Evolutionary conservation across 768 basidiomycete species (phyloP).

Genomic region (Lactarius trivialis): DNA sequence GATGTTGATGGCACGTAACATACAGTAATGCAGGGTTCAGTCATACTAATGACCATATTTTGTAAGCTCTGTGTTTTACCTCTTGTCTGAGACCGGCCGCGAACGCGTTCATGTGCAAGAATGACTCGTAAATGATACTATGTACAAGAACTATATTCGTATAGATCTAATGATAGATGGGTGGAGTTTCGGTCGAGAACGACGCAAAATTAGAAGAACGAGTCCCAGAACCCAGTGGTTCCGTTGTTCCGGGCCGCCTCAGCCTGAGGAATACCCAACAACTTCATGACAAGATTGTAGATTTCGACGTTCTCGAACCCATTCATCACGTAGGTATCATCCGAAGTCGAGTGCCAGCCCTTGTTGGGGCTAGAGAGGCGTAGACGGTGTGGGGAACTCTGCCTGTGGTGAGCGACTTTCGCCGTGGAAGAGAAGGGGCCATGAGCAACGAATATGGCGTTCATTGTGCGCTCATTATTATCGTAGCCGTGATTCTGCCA

Average conservation of each 20-base stretch:
- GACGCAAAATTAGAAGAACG: conserved; percentile 43
- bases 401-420: conserved; percentile 46
- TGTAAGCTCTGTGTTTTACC: neutral
- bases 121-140: neutral
- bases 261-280: conserved; percentile 53
- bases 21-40: neutral
- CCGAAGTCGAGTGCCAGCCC: conserved; percentile 62
- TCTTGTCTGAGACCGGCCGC: neutral
- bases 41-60: neutral
- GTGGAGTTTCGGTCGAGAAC: neutral
- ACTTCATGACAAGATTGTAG: conserved; percentile 72
- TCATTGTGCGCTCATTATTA: conserved; percentile 70
- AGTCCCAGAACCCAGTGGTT: conserved; percentile 78
- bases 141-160: neutral
- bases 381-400: conserved; percentile 15
- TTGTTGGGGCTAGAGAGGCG: conserved; percentile 33
- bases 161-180: neutral
- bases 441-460: conserved; percentile 86
- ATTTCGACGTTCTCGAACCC: conserved; percentile 84
- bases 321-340: conserved; percentile 67
- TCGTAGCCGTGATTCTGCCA: conserved; percentile 85
- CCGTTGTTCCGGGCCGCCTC: conserved; percentile 65
- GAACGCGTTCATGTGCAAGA: neutral
- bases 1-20: neutral
- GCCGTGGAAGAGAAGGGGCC: conserved; percentile 75